phyloP scores from a whole-genome alignment of 2,329 filamentous ascomycete genomes.

The Neoarthrinium moseri region DNA sequence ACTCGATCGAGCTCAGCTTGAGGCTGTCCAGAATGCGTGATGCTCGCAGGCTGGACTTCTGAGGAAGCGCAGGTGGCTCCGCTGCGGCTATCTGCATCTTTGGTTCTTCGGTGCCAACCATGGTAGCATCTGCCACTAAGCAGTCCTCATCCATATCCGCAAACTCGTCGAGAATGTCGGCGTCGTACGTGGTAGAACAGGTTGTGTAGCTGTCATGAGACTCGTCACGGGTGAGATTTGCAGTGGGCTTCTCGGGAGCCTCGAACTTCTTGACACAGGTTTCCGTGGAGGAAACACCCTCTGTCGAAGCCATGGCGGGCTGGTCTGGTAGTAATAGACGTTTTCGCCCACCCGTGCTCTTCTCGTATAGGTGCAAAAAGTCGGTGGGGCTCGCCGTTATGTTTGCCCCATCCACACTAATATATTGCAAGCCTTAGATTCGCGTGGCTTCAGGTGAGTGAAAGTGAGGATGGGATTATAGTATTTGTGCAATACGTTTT shows the following conservation, averaged over 20 bases:
- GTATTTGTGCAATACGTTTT: background rate
- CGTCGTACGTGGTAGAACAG: constrained; percentile 10
- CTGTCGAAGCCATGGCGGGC: constrained; percentile 2
- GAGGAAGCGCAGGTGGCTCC: constrained; percentile 45
- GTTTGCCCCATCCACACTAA: constrained; percentile 7
- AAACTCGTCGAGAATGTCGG: constrained; percentile 10
- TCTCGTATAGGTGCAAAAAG: background rate
- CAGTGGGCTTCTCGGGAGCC: background rate
- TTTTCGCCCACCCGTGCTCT: background rate
- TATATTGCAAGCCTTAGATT: constrained; percentile 4
- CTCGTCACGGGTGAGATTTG: background rate
- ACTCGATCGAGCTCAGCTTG: constrained; percentile 32
- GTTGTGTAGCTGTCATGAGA: constrained; percentile 7
- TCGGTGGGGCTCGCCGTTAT: constrained; percentile 3
- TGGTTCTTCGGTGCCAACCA: background rate
- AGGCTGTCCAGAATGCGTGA: constrained; percentile 44
- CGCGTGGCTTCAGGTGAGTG: constrained; percentile 1
- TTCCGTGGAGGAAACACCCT: constrained; percentile 1
- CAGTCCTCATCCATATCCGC: constrained; percentile 11
- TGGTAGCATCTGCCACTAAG: constrained; percentile 7
- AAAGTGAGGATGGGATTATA: background rate
- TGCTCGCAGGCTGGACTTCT: constrained; percentile 47
- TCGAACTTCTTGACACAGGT: constrained; percentile 1
- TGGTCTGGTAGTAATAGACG: background rate
- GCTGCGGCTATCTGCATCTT: constrained; percentile 9